These are phyloP conservation scores for Entomortierella beljakovae DNA, from an alignment of 192 early-diverging fungal genomes.

Conservation along the genomic window DNA sequence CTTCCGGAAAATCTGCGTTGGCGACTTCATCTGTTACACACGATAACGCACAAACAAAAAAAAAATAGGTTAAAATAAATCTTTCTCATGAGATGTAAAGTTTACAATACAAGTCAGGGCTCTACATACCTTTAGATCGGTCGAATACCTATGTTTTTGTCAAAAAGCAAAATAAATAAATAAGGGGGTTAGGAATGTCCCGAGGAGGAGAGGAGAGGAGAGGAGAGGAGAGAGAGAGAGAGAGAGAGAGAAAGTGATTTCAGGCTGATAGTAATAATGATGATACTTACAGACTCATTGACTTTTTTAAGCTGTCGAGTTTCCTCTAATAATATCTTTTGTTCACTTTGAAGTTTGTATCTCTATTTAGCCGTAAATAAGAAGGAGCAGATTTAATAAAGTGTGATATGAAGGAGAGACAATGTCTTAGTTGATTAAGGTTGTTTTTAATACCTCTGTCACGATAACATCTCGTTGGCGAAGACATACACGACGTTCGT, in stretches of 20 bases:
- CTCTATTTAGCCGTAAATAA: conserved; percentile 4
- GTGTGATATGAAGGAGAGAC: background rate
- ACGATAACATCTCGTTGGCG: conserved; percentile 44
- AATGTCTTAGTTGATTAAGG: background rate
- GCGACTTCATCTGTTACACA: conserved; percentile 28
- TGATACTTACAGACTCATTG: conserved; percentile 38
- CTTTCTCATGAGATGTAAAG: too few relatives aligned
- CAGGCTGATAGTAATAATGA: too few relatives aligned
- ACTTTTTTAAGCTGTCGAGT: conserved; percentile 46
- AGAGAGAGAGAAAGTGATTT: too few relatives aligned
- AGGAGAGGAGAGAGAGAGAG: too few relatives aligned
- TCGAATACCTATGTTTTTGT: conserved; percentile 32
- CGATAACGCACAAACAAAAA: background rate
- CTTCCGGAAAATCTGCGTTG: conserved; percentile 47
- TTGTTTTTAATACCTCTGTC: conserved; percentile 20
- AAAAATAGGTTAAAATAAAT: background rate
- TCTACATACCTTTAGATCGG: conserved; percentile 34
- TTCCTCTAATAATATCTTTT: conserved; percentile 25
- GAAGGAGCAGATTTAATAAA: background rate
- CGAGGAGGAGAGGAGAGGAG: too few relatives aligned
- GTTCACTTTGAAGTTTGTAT: conserved; percentile 30
- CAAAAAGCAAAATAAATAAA: background rate
- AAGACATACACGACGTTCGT: conserved; percentile 37
- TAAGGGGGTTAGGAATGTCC: background rate
- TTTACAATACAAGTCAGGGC: too few relatives aligned